Conservation (phyloP, 2,329 filamentous ascomycete genomes). For the Arthroderma uncinatum region DNA sequence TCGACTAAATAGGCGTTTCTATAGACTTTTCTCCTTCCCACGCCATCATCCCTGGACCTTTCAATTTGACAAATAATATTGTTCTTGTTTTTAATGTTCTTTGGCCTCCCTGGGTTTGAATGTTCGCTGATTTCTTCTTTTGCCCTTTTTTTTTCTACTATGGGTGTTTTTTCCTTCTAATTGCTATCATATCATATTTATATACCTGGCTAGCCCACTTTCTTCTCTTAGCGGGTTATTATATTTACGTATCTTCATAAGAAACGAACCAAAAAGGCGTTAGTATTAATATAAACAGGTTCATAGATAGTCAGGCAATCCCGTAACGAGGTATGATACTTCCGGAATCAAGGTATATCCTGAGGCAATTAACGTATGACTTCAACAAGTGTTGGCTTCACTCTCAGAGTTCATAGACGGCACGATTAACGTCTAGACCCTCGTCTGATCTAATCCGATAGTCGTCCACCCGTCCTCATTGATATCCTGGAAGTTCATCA, state of each 20-base stretch:
- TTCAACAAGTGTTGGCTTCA: too few relatives aligned
- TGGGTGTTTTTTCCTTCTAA: background rate
- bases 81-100: background rate
- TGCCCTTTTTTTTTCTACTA: background rate
- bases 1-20: constrained; percentile 27
- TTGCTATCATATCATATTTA: background rate
- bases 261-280: background rate
- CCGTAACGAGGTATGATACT: background rate
- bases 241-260: background rate
- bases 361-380: background rate
- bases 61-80: constrained; percentile 1
- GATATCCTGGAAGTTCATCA: background rate
- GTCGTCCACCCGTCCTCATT: background rate
- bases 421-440: background rate
- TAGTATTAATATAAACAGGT: background rate
- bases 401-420: too few relatives aligned
- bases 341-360: background rate
- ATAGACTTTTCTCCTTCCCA: background rate
- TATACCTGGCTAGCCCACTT: constrained; percentile 2
- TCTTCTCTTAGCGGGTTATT: background rate
- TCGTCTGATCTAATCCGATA: background rate
- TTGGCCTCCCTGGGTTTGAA: background rate
- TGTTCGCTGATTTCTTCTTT: background rate
- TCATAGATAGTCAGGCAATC: background rate
- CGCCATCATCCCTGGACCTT: background rate